Evolutionary conservation across 2,329 filamentous ascomycete genomes (phyloP), one percentile per base, ranked within the genome.

Genomic region (Colletotrichum aenigma): DNA sequence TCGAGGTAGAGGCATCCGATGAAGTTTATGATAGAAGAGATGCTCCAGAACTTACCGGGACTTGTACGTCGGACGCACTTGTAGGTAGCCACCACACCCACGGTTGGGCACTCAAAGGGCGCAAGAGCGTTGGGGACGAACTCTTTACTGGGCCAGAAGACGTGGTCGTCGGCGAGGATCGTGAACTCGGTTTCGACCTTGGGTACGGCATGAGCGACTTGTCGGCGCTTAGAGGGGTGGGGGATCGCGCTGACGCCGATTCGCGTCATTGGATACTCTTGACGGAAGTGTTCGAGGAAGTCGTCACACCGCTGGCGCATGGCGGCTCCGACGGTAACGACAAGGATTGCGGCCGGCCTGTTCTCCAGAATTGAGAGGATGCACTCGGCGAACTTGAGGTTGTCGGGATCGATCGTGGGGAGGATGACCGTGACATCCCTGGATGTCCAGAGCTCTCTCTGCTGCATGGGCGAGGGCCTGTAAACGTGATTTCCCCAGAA

Each of bases 1-100:
- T 90, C 87, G 1, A 93, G 87, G 79, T 93, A 93, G n/a, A 87
- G 81, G 34, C 88, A 88, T 0, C 89, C 91, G 21, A 93, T 84
- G 79, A 91, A 87, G 81, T 93, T 92, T 81, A 86, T 87, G 68
- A 88, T 82, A 0, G 82, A 83, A 1, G 43, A 34, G 70, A 82
- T 82, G 6, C 70, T 71, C 80, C 80, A 83, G 43, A 52, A 52
- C 2, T 81, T 34, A 6, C 81, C 80, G 0, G 77, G 77, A 0
- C 71, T 69, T 8, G 84, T 83, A 3, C 89, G 86, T 7, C 84
- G 82, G 8, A 91, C 89, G 0, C 85, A 85, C 81, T 93, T 92
- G 79, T 87, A 88, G 8, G 90, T 91, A 1, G 88, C 91, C 0
- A 91, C 91, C 9, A 89, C 83, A 2, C 90, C 91, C 2, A 93